Base-by-base conservation (phyloP, 495 filamentous ascomycete species). In the Margaritispora aquatica region DNA sequence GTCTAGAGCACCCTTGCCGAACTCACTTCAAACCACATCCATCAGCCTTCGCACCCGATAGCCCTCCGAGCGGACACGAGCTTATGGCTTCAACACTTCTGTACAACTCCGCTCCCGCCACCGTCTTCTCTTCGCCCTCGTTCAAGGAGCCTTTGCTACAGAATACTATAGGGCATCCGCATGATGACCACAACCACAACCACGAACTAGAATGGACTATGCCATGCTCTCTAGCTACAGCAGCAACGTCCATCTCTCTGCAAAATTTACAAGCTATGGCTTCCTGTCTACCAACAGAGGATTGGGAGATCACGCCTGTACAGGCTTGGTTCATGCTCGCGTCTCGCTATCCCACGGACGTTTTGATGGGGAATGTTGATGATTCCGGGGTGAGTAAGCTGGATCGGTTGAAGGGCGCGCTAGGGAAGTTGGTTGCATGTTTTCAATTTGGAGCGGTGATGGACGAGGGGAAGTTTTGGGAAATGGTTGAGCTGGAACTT, bases 261-360 rank as follows among this genome's bases (percentile, higher is more conserved):
- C 57, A 65, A 19, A 64, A 64, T 15, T 67, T 77, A 0, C 64
- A 71, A 57, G 70, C 66, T 7, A 72, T 81, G n/a, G 70, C 71
- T 4, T 58, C 64, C 20, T 64, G 65, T 21, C 66, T 77, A 15
- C 73, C 69, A 51, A 66, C 68, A 50, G 57, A 57, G 0, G 70
- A 68, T 41, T 47, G 62, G 17, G 77, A 79, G 60, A 67, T 80
- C 27, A 73, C 77, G 59, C 78, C 78, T 20, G 76, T 80, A 51
- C 78, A 80, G 63, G 75, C 71, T 0, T 80, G 77, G 77, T 80
- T 79, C 66, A 69, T 74, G 66, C 68, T 80, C 7, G 71, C 63
- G 49, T 60, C 46, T 13, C 27, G 59, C 36, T 74, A 68, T 59
- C 66, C 66, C 7, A 24, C 47, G 0, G 20, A 44, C 2, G 19